phyloP scores from a whole-genome alignment of 257 asterid species.

The Fraxinus pennsylvanica region DNA sequence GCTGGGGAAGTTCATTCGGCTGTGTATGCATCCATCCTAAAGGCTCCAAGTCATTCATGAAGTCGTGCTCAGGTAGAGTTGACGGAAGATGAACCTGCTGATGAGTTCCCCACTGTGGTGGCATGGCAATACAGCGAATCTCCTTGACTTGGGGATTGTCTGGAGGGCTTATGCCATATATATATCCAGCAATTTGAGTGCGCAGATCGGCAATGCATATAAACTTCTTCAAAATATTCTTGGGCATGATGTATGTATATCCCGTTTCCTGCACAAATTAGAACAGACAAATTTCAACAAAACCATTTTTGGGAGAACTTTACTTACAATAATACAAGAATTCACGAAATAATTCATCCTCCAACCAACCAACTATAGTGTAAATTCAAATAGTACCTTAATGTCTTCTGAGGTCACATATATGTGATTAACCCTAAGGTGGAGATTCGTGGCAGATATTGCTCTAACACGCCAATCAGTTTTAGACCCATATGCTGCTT shows the following conservation, averaged over 20 bases:
- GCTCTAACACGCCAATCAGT: constrained; percentile 99
- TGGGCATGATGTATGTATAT: constrained; percentile 95
- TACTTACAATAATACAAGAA: background rate
- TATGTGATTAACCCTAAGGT: constrained; percentile 95
- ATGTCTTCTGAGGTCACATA: constrained; percentile 98
- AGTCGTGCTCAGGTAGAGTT: constrained; percentile 88
- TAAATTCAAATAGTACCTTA: constrained; percentile 49
- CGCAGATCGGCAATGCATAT: constrained; percentile 96
- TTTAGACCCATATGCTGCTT: constrained; percentile 80
- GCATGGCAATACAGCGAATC: constrained; percentile 94
- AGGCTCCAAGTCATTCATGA: constrained; percentile 89
- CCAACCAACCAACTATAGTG: background rate
- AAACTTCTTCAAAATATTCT: constrained; percentile 92
- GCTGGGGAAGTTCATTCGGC: constrained; percentile 96
- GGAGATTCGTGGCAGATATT: constrained; percentile 93
- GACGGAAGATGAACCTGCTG: constrained; percentile 96
- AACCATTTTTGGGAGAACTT: background rate
- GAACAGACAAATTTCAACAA: constrained; percentile 10
- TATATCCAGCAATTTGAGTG: constrained; percentile 91
- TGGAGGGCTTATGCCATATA: constrained; percentile 94
- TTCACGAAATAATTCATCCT: background rate
- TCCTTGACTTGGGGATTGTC: constrained; percentile 99
- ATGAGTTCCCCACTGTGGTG: constrained; percentile 98
- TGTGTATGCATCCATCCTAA: constrained; percentile 99
- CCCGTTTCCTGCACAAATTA: constrained; percentile 87